These are phyloP conservation scores for Pyrus pyrifolia DNA, from an alignment of 306 rosid genomes.

Conservation along the genomic window DNA sequence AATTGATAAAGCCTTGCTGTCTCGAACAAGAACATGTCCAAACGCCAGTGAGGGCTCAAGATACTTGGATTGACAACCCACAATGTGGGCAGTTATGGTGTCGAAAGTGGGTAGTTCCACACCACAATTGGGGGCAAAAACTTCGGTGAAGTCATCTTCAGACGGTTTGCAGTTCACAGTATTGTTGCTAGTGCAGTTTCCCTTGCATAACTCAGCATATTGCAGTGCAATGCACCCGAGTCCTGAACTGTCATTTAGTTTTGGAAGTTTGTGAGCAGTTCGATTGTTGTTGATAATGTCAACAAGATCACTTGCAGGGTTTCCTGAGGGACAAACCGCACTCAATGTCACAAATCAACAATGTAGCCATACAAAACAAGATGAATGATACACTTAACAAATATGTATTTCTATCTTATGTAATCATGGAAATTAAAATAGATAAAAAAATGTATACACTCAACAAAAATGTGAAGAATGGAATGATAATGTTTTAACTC, in stretches of 20 bases:
- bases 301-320: slow-evolving; percentile 76
- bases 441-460: neutral
- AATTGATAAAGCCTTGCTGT: slow-evolving; percentile 43
- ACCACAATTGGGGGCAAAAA: slow-evolving; percentile 86
- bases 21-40: slow-evolving; percentile 39
- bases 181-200: slow-evolving; percentile 58
- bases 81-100: slow-evolving; percentile 58
- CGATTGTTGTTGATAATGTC: slow-evolving; percentile 68
- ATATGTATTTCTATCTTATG: neutral
- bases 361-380: neutral
- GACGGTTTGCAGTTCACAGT: slow-evolving; percentile 67
- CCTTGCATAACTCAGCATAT: slow-evolving; percentile 63
- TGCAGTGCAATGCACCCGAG: slow-evolving; percentile 96
- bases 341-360: neutral
- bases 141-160: slow-evolving; percentile 77
- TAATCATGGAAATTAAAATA: too few species aligned
- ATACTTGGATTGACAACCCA: slow-evolving; percentile 63
- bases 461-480: neutral
- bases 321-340: slow-evolving; percentile 47
- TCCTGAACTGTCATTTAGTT: slow-evolving; percentile 65
- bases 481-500: neutral
- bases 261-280: slow-evolving; percentile 56
- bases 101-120: slow-evolving; percentile 86
- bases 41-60: slow-evolving; percentile 63
- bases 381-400: neutral